Percentiles rank a stretch among this genome's conserved stretches.
phyloP scores from a whole-genome alignment of 305 asterid species.

The Salvia sclarea region DNA sequence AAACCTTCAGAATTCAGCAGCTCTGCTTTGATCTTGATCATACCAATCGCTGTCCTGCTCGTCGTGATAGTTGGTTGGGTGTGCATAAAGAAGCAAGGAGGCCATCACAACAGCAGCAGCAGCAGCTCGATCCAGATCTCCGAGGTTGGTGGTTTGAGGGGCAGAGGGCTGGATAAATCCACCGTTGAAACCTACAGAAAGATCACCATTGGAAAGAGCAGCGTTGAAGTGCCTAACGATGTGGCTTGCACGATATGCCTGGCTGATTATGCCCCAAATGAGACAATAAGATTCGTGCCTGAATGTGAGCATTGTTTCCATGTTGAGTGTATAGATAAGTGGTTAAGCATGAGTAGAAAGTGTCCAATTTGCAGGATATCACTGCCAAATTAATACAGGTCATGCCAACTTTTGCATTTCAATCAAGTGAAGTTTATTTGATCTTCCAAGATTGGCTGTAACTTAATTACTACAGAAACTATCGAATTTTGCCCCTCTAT shows the following conservation, averaged over 20 bases:
- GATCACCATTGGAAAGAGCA: slow-evolving; percentile 51
- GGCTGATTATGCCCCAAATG: slow-evolving; percentile 48
- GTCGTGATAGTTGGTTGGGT: slow-evolving; percentile 25
- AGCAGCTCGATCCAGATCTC: slow-evolving; percentile 21
- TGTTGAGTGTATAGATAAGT: slow-evolving; percentile 56
- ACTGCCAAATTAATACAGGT: slow-evolving; percentile 2
- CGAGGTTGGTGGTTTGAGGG: slow-evolving; percentile 25
- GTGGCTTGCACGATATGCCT: slow-evolving; percentile 55
- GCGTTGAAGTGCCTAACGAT: slow-evolving; percentile 47
- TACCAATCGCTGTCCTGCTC: not conserved
- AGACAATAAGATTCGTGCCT: slow-evolving; percentile 53
- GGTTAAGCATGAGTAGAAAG: slow-evolving; percentile 49
- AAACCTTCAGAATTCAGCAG: not conserved
- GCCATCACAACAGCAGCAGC: slow-evolving; percentile 2
- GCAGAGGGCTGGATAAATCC: slow-evolving; percentile 42
- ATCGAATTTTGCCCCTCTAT: too few relatives aligned
- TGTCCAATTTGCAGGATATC: slow-evolving; percentile 60
- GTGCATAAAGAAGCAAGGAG: slow-evolving; percentile 26
- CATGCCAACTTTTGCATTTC: slow-evolving; percentile 10
- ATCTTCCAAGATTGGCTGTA: too few relatives aligned
- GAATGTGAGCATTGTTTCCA: slow-evolving; percentile 62
- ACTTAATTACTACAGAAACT: too few relatives aligned
- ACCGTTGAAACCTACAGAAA: slow-evolving; percentile 48
- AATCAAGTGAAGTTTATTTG: not conserved
- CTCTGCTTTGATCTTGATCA: not conserved